A percentile compares a stretch with the other conserved stretches of the same genome.
These are phyloP conservation scores for Pichia ethanolica DNA, from an alignment of 805 yeast genomes.

Conservation along the genomic window DNA sequence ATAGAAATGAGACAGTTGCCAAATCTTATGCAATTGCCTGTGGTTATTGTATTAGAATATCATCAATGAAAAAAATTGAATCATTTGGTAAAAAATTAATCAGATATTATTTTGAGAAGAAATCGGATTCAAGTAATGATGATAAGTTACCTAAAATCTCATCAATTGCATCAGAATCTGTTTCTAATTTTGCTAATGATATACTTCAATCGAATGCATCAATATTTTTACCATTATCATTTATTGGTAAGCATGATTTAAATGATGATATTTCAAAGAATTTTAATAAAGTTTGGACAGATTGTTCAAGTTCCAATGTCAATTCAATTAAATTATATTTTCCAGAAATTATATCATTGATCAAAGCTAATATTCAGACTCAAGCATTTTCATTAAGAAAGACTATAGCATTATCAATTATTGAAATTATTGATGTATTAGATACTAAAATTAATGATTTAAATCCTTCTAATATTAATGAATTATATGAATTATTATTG, in stretches of 20 bases:
- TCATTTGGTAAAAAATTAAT: conserved; percentile 46
- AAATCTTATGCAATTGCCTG: conserved; percentile 72
- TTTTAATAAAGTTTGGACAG: conserved; percentile 69
- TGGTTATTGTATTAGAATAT: conserved; percentile 67
- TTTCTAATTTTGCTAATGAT: conserved; percentile 62
- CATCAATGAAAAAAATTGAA: conserved; percentile 43
- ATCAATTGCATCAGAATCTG: conserved; percentile 55
- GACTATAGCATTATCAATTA: conserved; percentile 61
- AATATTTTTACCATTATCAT: conserved; percentile 70
- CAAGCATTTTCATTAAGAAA: conserved; percentile 58
- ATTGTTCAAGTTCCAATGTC: conserved; percentile 64
- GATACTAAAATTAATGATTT: conserved; percentile 20
- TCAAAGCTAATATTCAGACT: conserved; percentile 44
- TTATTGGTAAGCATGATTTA: conserved; percentile 66
- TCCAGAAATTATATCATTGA: conserved; percentile 54
- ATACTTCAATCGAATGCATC: conserved; percentile 54
- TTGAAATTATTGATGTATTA: conserved; percentile 45
- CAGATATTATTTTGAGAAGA: conserved; percentile 48
- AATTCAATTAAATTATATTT: conserved; percentile 65
- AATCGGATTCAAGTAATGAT: conserved; percentile 21
- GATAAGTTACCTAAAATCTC: conserved; percentile 42
- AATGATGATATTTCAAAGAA: conserved; percentile 35
- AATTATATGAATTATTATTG: conserved; percentile 47
- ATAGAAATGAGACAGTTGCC: conserved; percentile 65
- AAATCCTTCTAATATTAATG: conserved; percentile 15